phyloP scores from a whole-genome alignment of 1,284 basidiomycete species.

The Moesziomyces aphidis region DNA sequence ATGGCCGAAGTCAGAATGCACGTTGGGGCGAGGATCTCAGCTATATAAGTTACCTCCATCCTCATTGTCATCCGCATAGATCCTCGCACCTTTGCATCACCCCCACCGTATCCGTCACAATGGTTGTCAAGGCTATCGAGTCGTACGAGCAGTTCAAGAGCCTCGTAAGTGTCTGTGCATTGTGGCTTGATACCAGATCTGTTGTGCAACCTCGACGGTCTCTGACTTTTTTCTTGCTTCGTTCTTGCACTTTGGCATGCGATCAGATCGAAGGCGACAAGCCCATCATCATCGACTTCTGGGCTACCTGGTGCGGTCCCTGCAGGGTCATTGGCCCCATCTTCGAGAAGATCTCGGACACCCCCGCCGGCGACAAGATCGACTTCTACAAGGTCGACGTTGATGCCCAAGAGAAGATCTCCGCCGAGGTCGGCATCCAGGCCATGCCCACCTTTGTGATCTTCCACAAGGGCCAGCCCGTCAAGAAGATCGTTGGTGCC shows the following conservation, averaged over 20 bases:
- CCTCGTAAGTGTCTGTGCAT: constrained; percentile 68
- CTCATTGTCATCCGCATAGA: neutral
- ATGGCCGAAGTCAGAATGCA: neutral
- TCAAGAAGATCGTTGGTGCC: constrained; percentile 77
- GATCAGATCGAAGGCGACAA: constrained; percentile 72
- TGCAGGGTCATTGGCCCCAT: constrained; percentile 83
- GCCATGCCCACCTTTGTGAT: constrained; percentile 84
- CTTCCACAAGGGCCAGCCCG: constrained; percentile 77
- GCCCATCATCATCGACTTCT: constrained; percentile 66
- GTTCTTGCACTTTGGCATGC: neutral
- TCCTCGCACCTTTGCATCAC: neutral
- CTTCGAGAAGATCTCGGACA: constrained; percentile 77
- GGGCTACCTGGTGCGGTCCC: constrained; percentile 69
- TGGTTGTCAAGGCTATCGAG: constrained; percentile 72
- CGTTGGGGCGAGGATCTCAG: too few species aligned
- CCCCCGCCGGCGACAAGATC: constrained; percentile 69
- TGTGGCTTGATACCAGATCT: neutral
- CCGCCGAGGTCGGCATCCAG: constrained; percentile 78
- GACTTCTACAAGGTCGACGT: constrained; percentile 80
- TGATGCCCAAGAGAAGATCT: constrained; percentile 69
- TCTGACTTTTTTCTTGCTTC: constrained; percentile 4
- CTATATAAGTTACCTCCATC: constrained; percentile 4
- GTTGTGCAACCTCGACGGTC: neutral
- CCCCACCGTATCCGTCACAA: constrained; percentile 16
- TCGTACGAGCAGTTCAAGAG: constrained; percentile 73